Base-by-base conservation (phyloP, 139 green algal species). In the Volvox reticuliferus region DNA sequence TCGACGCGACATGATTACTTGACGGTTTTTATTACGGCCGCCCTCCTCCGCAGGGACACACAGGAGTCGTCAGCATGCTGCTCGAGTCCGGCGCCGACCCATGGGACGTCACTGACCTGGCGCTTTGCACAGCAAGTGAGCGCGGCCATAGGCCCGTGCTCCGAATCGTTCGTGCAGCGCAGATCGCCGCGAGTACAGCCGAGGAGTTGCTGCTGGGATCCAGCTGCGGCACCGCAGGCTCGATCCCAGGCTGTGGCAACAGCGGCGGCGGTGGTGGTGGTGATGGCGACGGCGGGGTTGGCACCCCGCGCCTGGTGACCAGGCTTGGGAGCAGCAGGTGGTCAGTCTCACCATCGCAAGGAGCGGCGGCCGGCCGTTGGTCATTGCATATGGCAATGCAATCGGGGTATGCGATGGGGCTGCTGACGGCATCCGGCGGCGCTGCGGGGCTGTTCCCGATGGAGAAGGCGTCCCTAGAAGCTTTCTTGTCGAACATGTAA, bases 71-170 rank as follows among this genome's bases (percentile, higher is more conserved):
- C 9, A 33, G 30, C 1, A 12, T 87, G 81, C 61, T 87, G 30
- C 81, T 87, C 18, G 81, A 76, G 61, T 76, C 55, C 16, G 81
- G 81, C 30, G 81, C 81, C 81, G 61, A 76, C 81, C 81, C 81
- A 36, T 61, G 61, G 61, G 81, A 87, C 61, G 30, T 87, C 0
- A 71, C 28, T 14, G 30, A n/a, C 30, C 61, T 87, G 61, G 81
- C 81, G 37, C 55, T 87, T 1, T 12, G 30, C 61, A 87, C 81
- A 28, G 81, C 81, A 61, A 77, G 30, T 21, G 81, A 76, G 61
- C 81, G 81, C n/a, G 81, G 81, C 61, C 75, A 81, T 30, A n/a
- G 17, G 21, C 75, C 75, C 75, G 32, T 81, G 21, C 75, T 81
- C 32, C 75, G 22, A 19, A 17, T 24, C 32, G 61, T 81, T 19